These are phyloP conservation scores for Neophaeococcomyces mojaviensis DNA, from an alignment of 2,329 filamentous ascomycete genomes.

Conservation along the genomic window DNA sequence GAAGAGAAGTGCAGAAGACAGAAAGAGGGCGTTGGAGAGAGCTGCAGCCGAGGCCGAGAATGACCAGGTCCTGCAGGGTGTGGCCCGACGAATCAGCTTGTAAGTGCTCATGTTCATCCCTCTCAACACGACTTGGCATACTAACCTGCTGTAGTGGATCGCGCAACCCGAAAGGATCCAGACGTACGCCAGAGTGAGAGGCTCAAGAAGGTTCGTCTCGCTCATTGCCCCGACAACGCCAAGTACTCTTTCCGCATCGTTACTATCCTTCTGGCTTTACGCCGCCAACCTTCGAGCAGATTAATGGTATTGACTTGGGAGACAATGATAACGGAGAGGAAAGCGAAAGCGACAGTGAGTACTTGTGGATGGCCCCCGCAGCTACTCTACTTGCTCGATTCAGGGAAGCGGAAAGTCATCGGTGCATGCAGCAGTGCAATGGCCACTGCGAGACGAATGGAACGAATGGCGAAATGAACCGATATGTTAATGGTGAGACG, in stretches of 20 bases:
- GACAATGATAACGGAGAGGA: no score
- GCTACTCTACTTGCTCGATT: no score
- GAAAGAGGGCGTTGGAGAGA: slow-evolving; percentile 69
- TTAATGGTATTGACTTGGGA: no score
- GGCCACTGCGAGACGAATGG: no score
- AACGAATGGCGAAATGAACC: no score
- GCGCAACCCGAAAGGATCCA: slow-evolving; percentile 17
- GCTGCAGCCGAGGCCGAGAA: slow-evolving; percentile 86
- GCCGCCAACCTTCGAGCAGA: no score
- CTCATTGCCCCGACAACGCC: background rate
- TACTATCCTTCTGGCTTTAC: no score
- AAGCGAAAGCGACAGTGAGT: no score
- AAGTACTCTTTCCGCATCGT: background rate
- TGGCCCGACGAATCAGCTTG: slow-evolving; percentile 93
- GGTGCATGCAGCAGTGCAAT: no score
- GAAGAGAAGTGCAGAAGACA: slow-evolving; percentile 71
- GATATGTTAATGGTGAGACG: no score
- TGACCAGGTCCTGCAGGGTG: slow-evolving; percentile 74
- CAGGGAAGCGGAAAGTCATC: no score
- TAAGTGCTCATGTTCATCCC: slow-evolving; percentile 45
- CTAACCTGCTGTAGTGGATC: slow-evolving; percentile 21
- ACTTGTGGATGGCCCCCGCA: no score
- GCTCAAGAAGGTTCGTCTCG: background rate
- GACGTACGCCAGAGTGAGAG: slow-evolving; percentile 10
- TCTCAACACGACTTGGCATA: background rate